Evolutionary conservation across 768 basidiomycete genomes (phyloP).

Genomic region (Cubamyces lactineus): DNA sequence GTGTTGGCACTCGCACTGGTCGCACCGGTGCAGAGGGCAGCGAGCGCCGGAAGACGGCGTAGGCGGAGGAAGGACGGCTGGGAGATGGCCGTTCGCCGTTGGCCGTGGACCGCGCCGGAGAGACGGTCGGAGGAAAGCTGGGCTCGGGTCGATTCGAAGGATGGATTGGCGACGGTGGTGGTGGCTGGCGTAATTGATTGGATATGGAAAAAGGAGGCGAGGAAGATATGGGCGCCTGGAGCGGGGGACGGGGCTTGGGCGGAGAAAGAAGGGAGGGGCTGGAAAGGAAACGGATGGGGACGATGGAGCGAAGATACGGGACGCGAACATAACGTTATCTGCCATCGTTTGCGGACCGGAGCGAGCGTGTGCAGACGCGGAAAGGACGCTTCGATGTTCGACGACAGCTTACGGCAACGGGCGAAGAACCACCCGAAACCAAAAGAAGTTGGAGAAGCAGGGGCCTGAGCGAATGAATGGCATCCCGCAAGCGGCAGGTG

Average conservation of each 20-base stretch:
- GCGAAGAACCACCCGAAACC: not conserved
- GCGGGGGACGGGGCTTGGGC: not conserved
- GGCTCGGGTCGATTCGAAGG: no score
- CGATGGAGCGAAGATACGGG: constrained; percentile 2
- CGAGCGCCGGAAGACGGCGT: not conserved
- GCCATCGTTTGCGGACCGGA: constrained; percentile 18
- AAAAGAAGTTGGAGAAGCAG: not conserved
- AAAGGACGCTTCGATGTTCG: not conserved
- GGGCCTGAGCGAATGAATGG: not conserved
- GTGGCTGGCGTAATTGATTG: no score
- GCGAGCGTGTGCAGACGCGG: constrained; percentile 2
- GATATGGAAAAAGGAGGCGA: not conserved
- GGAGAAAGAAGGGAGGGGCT: not conserved
- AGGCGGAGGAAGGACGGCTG: not conserved
- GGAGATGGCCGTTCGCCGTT: not conserved
- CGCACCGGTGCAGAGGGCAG: not conserved
- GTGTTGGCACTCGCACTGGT: no score
- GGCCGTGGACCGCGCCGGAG: not conserved
- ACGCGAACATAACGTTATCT: constrained; percentile 13
- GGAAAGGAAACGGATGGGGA: not conserved
- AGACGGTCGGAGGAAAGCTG: not conserved
- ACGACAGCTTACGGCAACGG: constrained; percentile 10
- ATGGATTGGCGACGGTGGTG: no score
- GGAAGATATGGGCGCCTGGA: not conserved
- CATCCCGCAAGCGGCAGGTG: not conserved